phyloP scores from a whole-genome alignment of 2,329 filamentous ascomycete species.

The Xylariaceae sp. region DNA sequence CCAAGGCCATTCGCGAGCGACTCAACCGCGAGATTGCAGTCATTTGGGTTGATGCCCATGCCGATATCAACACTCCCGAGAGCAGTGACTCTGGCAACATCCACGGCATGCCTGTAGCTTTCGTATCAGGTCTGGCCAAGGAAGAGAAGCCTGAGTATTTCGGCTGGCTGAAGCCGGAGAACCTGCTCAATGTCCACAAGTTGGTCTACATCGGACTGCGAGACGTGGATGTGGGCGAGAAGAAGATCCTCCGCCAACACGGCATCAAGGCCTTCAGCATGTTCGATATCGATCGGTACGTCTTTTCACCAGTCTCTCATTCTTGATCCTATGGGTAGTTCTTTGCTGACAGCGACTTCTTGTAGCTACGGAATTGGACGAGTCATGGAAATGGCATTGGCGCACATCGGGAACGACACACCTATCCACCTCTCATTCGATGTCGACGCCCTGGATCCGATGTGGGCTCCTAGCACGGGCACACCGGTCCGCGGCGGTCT shows the following conservation, averaged over 20 bases:
- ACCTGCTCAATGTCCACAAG: conserved; percentile 71
- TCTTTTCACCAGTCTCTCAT: no score
- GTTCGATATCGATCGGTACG: conserved; percentile 91
- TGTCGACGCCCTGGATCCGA: conserved; percentile 91
- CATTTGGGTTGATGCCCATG: conserved; percentile 98
- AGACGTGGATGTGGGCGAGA: conserved; percentile 92
- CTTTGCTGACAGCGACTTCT: conserved; percentile 3
- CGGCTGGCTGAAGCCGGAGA: conserved; percentile 79
- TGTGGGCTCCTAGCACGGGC: conserved; percentile 94
- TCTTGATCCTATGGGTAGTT: no score
- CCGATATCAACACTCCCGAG: conserved; percentile 97
- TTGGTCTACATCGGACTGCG: conserved; percentile 95
- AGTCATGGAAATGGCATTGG: conserved; percentile 97
- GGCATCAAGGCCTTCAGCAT: conserved; percentile 96
- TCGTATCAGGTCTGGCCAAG: conserved; percentile 79
- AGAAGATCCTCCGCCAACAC: conserved; percentile 83
- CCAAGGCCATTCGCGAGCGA: conserved; percentile 81
- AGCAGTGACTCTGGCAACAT: conserved; percentile 87
- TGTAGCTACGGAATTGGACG: conserved; percentile 83
- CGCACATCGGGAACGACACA: conserved; percentile 89
- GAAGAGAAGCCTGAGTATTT: conserved; percentile 78
- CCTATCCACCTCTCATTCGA: conserved; percentile 98
- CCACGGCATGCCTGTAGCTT: conserved; percentile 96
- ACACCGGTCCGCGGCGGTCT: conserved; percentile 91
- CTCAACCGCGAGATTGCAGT: conserved; percentile 82